phyloP scores from a whole-genome alignment of 2,329 filamentous ascomycete genomes.

The Stemphylium beticola region DNA sequence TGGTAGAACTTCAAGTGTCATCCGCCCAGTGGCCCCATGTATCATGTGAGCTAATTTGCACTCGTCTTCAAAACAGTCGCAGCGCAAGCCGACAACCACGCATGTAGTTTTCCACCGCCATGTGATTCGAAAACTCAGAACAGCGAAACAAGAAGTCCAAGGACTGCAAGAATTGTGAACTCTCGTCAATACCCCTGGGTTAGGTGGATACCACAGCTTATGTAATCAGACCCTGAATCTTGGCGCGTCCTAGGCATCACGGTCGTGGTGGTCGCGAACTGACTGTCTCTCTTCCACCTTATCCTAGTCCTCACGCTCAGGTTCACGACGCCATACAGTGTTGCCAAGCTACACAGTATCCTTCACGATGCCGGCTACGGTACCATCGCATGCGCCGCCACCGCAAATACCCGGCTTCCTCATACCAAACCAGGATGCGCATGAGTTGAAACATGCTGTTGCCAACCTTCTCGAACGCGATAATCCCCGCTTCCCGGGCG shows the following conservation, averaged over 20 bases:
- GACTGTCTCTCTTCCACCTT: neutral
- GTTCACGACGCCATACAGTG: neutral
- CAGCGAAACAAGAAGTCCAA: too few relatives aligned
- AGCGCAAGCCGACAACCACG: too few relatives aligned
- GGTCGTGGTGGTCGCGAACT: neutral
- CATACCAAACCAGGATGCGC: slow-evolving; percentile 29
- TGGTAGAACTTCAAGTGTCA: too few relatives aligned
- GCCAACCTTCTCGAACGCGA: slow-evolving; percentile 74
- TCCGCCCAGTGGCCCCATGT: too few relatives aligned
- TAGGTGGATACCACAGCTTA: neutral
- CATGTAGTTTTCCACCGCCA: too few relatives aligned
- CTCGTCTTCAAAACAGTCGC: too few relatives aligned
- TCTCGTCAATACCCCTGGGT: too few relatives aligned
- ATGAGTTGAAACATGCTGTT: slow-evolving; percentile 73
- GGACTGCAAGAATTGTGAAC: too few relatives aligned
- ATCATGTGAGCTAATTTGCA: too few relatives aligned
- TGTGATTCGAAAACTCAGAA: too few relatives aligned
- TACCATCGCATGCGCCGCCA: slow-evolving; percentile 32
- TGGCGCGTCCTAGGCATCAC: slow-evolving; percentile 2
- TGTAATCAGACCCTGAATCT: slow-evolving; percentile 2
- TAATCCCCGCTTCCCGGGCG: slow-evolving; percentile 77
- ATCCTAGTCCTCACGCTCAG: neutral
- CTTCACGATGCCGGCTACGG: slow-evolving; percentile 27
- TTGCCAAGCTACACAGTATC: neutral
- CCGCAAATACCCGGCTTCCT: slow-evolving; percentile 46